Conservation (phyloP, 2,329 filamentous ascomycete species). For the Fusarium nanum region DNA sequence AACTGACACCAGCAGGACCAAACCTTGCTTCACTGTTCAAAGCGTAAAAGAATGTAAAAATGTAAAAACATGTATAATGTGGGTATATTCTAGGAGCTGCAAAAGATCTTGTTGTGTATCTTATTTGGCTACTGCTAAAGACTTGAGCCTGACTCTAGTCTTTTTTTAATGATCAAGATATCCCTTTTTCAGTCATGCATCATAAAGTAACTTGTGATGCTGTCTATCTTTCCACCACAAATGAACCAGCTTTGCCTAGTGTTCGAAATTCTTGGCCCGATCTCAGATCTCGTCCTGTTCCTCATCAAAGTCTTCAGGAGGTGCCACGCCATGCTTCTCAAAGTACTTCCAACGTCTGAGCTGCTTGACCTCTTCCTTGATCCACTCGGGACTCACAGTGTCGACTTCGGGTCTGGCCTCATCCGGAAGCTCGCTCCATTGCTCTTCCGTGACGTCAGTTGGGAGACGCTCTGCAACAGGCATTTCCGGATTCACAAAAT, state of each 20-base stretch:
- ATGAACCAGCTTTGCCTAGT: background rate
- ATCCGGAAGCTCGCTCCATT: conserved; percentile 49
- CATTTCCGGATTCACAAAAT: conserved; percentile 57
- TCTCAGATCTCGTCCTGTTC: conserved; percentile 35
- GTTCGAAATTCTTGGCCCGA: conserved; percentile 11
- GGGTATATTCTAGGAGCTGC: conserved; percentile 8
- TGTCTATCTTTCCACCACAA: background rate
- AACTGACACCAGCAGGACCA: conserved; percentile 54
- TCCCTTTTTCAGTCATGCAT: background rate
- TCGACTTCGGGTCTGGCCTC: conserved; percentile 47
- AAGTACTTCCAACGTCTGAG: conserved; percentile 46
- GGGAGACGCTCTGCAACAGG: conserved; percentile 44
- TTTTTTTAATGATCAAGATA: conserved; percentile 36
- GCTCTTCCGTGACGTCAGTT: conserved; percentile 42
- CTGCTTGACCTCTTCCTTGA: conserved; percentile 44
- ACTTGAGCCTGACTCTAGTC: conserved; percentile 28
- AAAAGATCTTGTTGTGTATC: conserved; percentile 36
- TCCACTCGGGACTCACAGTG: conserved; percentile 28
- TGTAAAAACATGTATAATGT: background rate
- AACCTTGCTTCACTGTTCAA: conserved; percentile 55
- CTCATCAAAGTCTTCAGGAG: conserved; percentile 30
- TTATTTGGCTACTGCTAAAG: conserved; percentile 21
- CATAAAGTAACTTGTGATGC: background rate
- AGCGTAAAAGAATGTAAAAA: conserved; percentile 49
- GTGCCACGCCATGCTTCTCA: conserved; percentile 45